Percentiles rank a stretch among this genome's conserved stretches.
phyloP scores from a whole-genome alignment of 306 rosid species.

The Astragalus glycyphyllos region DNA sequence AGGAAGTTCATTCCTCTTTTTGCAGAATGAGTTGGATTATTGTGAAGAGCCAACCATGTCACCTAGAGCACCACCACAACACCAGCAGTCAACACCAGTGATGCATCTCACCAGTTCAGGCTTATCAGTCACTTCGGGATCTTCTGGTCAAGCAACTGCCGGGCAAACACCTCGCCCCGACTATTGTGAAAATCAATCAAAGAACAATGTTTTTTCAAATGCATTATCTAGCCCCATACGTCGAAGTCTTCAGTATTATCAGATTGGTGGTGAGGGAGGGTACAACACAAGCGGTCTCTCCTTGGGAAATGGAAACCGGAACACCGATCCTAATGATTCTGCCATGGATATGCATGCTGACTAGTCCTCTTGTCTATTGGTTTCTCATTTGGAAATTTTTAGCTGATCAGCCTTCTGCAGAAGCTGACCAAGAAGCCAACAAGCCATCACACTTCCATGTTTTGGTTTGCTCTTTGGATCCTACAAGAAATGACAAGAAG shows the following conservation, averaged over 20 bases:
- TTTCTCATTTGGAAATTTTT: constrained; percentile 41
- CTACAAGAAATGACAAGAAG: constrained; percentile 41
- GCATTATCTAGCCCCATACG: constrained; percentile 85
- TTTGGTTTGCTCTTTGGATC: constrained; percentile 37
- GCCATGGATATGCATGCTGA: constrained; percentile 95
- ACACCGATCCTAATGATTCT: constrained; percentile 60
- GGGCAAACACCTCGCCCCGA: constrained; percentile 73
- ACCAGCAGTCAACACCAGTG: constrained; percentile 64
- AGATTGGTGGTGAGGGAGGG: constrained; percentile 65
- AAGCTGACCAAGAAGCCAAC: constrained; percentile 46
- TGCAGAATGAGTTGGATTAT: constrained; percentile 82
- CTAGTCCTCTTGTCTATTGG: constrained; percentile 50
- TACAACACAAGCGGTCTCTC: constrained; percentile 52
- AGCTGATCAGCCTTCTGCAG: constrained; percentile 40
- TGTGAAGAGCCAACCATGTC: constrained; percentile 85
- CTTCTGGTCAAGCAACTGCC: constrained; percentile 53
- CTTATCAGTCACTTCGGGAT: constrained; percentile 61
- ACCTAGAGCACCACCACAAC: constrained; percentile 64
- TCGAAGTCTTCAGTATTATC: constrained; percentile 80
- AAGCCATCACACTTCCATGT: constrained; percentile 30
- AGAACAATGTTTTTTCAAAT: constrained; percentile 79
- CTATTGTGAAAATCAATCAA: constrained; percentile 68
- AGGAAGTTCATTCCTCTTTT: constrained; percentile 23
- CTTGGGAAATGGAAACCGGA: constrained; percentile 56
- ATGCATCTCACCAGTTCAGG: constrained; percentile 60